These are phyloP conservation scores for Sherardia arvensis DNA, from an alignment of 257 asterid genomes.

Conservation along the genomic window DNA sequence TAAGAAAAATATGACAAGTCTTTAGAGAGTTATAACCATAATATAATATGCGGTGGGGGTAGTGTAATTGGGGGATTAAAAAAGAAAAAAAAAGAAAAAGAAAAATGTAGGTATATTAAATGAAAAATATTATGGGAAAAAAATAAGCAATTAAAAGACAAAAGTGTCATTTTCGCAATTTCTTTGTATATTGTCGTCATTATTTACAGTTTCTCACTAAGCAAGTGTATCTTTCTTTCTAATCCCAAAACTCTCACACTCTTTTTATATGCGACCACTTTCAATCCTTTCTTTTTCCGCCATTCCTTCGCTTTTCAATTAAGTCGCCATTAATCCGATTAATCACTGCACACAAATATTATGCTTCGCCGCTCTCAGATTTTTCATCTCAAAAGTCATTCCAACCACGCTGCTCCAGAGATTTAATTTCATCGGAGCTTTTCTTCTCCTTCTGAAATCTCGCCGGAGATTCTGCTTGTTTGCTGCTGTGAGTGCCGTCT, in stretches of 20 bases:
- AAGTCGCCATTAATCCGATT: not conserved
- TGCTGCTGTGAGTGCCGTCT: not conserved
- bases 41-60: too few species aligned
- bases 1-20: too few species aligned
- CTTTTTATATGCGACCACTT: not conserved
- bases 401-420: not conserved
- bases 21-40: too few species aligned
- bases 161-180: not conserved
- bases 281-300: constrained; percentile 10
- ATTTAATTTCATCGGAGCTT: not conserved
- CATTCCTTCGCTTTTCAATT: constrained; percentile 11
- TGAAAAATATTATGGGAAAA: too few species aligned
- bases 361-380: not conserved
- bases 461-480: not conserved
- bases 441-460: not conserved
- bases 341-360: not conserved
- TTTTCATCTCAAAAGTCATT: not conserved
- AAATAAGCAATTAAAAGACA: not conserved
- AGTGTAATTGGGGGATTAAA: too few species aligned
- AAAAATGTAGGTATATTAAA: too few species aligned
- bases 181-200: not conserved
- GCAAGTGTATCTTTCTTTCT: not conserved
- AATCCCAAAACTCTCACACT: not conserved
- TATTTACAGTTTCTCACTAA: not conserved
- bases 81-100: too few species aligned